Evolutionary conservation across 805 yeast genomes (phyloP).

Genomic region (Pichia nakasei): DNA sequence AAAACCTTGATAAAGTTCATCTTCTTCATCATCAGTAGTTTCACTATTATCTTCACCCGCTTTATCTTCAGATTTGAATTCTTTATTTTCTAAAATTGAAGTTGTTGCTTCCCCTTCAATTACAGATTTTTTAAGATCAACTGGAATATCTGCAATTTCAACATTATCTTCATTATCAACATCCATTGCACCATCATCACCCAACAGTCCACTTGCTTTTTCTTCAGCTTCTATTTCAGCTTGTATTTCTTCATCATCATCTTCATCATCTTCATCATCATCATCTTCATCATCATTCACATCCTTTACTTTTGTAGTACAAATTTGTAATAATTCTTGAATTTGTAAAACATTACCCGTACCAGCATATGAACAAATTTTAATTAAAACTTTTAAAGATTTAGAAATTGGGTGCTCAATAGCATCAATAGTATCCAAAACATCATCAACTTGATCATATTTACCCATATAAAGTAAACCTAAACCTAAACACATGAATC

Average conservation of each 20-base stretch:
- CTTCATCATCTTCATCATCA: slow-evolving; percentile 34
- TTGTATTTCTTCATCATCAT: slow-evolving; percentile 19
- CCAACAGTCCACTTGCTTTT: slow-evolving; percentile 21
- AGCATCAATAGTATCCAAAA: slow-evolving; percentile 86
- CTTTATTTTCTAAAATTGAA: neutral
- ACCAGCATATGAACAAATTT: slow-evolving; percentile 92
- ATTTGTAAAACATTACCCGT: slow-evolving; percentile 95
- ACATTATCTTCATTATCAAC: slow-evolving; percentile 42
- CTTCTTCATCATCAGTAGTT: slow-evolving; percentile 33
- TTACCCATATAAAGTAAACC: slow-evolving; percentile 90
- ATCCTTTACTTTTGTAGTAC: slow-evolving; percentile 60
- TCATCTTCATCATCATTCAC: slow-evolving; percentile 49
- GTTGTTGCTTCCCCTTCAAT: slow-evolving; percentile 19
- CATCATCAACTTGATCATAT: slow-evolving; percentile 90
- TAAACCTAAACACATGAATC: slow-evolving; percentile 84
- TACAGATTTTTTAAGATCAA: slow-evolving; percentile 25
- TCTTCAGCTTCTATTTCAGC: slow-evolving; percentile 22
- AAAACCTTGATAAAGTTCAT: slow-evolving; percentile 64
- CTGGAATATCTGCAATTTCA: slow-evolving; percentile 27
- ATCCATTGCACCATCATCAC: slow-evolving; percentile 12
- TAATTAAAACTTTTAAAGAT: slow-evolving; percentile 81
- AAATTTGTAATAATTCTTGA: slow-evolving; percentile 82
- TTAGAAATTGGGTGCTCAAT: slow-evolving; percentile 91
- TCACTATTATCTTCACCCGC: slow-evolving; percentile 26
- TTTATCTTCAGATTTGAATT: slow-evolving; percentile 15